These are phyloP conservation scores for Globisporangium nunn DNA, from an alignment of 352 stramenopile species.

Conservation along the genomic window DNA sequence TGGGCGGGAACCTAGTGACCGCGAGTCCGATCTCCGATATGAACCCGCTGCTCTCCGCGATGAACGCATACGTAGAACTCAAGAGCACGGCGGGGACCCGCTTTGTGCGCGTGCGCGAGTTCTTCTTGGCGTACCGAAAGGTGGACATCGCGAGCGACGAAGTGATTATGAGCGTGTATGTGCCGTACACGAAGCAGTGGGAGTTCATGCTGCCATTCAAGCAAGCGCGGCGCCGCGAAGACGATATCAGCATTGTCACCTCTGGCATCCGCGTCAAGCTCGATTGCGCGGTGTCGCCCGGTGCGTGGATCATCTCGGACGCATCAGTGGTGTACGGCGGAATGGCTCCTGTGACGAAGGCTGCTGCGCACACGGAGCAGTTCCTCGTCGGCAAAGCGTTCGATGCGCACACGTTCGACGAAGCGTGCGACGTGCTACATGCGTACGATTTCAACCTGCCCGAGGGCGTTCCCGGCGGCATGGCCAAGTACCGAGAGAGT, in stretches of 20 bases:
- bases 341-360: slow-evolving; percentile 68
- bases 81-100: slow-evolving; percentile 24
- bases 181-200: slow-evolving; percentile 82
- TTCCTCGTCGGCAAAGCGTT: slow-evolving; percentile 85
- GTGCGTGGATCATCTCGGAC: slow-evolving; percentile 68
- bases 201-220: slow-evolving; percentile 95
- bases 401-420: slow-evolving; percentile 66
- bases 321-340: slow-evolving; percentile 56
- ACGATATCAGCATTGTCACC: slow-evolving; percentile 98
- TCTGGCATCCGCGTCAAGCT: slow-evolving; percentile 88
- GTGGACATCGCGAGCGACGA: slow-evolving; percentile 87
- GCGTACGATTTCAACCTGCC: slow-evolving; percentile 89
- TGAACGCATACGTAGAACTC: slow-evolving; percentile 74
- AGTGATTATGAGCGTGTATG: slow-evolving; percentile 88
- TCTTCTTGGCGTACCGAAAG: slow-evolving; percentile 93
- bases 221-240: slow-evolving; percentile 91
- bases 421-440: slow-evolving; percentile 76
- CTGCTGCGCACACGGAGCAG: slow-evolving; percentile 37
- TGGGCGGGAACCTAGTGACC: slow-evolving; percentile 95
- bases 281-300: slow-evolving; percentile 42
- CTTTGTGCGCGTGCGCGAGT: slow-evolving; percentile 80
- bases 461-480: slow-evolving; percentile 88
- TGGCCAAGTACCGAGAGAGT: slow-evolving; percentile 92
- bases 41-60: slow-evolving; percentile 92
- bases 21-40: slow-evolving; percentile 97